phyloP scores from a whole-genome alignment of 2,329 filamentous ascomycete species.

The Penicillium sp. region DNA sequence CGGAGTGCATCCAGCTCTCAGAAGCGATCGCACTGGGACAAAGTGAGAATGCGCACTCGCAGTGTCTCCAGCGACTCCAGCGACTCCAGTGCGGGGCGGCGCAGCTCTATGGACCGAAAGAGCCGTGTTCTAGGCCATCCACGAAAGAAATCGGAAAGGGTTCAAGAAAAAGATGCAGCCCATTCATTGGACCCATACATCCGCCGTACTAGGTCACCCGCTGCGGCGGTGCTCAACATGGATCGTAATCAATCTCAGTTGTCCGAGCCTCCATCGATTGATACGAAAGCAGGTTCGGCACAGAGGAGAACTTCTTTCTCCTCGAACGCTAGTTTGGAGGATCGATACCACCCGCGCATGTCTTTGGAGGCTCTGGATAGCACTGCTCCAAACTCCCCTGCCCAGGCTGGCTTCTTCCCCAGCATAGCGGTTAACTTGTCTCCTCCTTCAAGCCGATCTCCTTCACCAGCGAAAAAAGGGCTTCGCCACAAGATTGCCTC shows the following conservation, averaged over 20 bases:
- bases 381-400: constrained; percentile 44
- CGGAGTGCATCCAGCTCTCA: constrained; percentile 50
- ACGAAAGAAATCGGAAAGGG: constrained; percentile 13
- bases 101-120: constrained; percentile 9
- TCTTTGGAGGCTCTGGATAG: constrained; percentile 47
- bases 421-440: constrained; percentile 63
- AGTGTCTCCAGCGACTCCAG: constrained; percentile 58
- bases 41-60: constrained; percentile 53
- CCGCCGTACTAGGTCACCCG: constrained; percentile 12
- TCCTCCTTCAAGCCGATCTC: constrained; percentile 59
- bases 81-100: constrained; percentile 50
- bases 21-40: constrained; percentile 54
- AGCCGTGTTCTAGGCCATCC: constrained; percentile 8
- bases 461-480: constrained; percentile 62
- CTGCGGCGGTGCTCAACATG: background rate
- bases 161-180: constrained; percentile 7
- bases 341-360: constrained; percentile 32
- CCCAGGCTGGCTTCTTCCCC: constrained; percentile 50
- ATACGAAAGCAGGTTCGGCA: constrained; percentile 33
- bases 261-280: constrained; percentile 5
- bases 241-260: constrained; percentile 8
- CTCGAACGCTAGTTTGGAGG: constrained; percentile 48
- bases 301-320: constrained; percentile 54
- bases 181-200: constrained; percentile 8
- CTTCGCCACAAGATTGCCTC: constrained; percentile 42